Base-by-base conservation (phyloP, 768 basidiomycete species). In the Phaffia tasmanica region DNA sequence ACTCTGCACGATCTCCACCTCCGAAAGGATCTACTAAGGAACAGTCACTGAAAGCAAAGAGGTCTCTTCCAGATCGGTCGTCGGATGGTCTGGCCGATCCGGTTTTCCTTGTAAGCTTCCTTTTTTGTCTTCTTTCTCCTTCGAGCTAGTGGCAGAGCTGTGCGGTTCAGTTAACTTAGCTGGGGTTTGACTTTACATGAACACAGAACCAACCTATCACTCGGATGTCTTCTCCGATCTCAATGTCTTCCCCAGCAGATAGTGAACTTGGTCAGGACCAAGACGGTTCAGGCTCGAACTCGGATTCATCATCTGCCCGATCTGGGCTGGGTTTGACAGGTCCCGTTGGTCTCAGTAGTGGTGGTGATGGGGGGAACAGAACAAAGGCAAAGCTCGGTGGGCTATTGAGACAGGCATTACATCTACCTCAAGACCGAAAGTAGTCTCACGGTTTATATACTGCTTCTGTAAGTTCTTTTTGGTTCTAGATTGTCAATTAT, bases 161-260 rank as follows among this genome's bases (percentile, higher is more conserved):
- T 42, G 35, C 3, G 6, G 30, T 21, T 25, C 23, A 16, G 18
- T 7, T 16, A 49, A 27, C 27, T 61, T n/a, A 47, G 47, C 35
- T 42, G 19, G 5, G 8, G 15, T 48, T 16, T 42, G 59, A 35
- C 42, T 29, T 35, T 42, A 42, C 11, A 4, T 42, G 11, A 42
- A 35, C 32, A 30, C 59, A 6, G 27, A 48, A 23, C 46, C 50
- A 48, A 46, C 59, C 25, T n/a, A 25, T 61, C 46, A 21, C 46
- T 48, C 42, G 59, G 47, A 27, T 23, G 21, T 27, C 59, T 61
- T 30, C 50, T 23, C 56, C 56, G 19, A 8, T 57, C 56, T 57
- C 56, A 3, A 29, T 27, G 35, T 21, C 27, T 18, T 19, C 29
- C 56, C 27, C 56, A 57, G 27, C 56, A 30, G 29, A 35, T 19